phyloP scores from a whole-genome alignment of 1,284 basidiomycete species.

The Entoloma clypeatum region DNA sequence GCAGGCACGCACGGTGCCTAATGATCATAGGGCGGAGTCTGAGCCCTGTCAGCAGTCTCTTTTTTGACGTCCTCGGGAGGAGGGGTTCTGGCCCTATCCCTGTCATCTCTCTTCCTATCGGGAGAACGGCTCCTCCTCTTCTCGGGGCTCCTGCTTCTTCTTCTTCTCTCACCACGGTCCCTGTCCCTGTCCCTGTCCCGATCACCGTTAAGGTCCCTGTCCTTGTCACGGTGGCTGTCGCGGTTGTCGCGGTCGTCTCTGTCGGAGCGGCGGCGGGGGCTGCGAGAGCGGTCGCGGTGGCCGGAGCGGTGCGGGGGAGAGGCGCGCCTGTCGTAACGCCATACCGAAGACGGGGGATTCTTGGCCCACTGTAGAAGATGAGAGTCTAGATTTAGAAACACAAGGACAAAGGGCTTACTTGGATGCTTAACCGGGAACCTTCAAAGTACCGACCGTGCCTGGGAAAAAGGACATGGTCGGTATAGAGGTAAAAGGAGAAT shows the following conservation, averaged over 20 bases:
- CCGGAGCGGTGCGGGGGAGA: conserved; percentile 48
- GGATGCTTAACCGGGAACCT: conserved; percentile 77
- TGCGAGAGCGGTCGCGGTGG: conserved; percentile 39
- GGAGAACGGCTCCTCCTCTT: conserved; percentile 49
- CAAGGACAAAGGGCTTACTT: conserved; percentile 40
- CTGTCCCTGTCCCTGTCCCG: conserved; percentile 27
- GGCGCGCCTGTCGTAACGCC: conserved; percentile 72
- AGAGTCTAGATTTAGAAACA: background rate
- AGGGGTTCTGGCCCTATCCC: conserved; percentile 39
- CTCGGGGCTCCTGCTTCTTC: conserved; percentile 46
- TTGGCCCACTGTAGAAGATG: conserved; percentile 73
- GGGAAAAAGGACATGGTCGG: conserved; percentile 8
- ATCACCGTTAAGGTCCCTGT: conserved; percentile 31
- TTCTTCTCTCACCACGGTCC: conserved; percentile 35
- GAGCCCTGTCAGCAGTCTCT: conserved; percentile 39
- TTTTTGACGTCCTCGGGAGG: conserved; percentile 43
- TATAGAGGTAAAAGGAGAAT: conserved; percentile 2
- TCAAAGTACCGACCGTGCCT: conserved; percentile 87
- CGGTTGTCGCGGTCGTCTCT: conserved; percentile 37
- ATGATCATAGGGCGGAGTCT: conserved; percentile 48
- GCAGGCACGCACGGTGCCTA: no score
- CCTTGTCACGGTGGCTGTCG: conserved; percentile 29
- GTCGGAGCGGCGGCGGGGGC: conserved; percentile 41
- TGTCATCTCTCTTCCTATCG: conserved; percentile 45
- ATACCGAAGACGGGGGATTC: conserved; percentile 82